Conservation (phyloP, 257 asterid genomes). For the Nicotiana tabacum region DNA sequence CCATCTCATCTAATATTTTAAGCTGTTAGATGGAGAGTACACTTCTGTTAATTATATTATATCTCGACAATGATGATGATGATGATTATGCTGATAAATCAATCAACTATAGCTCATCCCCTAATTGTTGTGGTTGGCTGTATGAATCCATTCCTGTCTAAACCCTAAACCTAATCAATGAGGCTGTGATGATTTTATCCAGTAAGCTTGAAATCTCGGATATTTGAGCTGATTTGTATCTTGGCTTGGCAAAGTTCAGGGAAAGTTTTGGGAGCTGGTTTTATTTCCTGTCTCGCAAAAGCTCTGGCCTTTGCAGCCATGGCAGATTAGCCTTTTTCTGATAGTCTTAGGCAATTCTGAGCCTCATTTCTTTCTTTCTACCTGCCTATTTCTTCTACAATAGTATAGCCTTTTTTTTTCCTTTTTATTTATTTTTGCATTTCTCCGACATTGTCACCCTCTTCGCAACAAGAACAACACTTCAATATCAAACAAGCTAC, state of each 20-base stretch:
- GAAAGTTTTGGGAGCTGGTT: neutral
- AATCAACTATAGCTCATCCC: neutral
- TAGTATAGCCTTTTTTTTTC: neutral
- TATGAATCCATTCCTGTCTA: neutral
- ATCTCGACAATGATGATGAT: neutral
- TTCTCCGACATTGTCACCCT: neutral
- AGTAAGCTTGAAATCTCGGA: neutral
- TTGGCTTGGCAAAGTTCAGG: neutral
- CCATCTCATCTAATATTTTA: neutral
- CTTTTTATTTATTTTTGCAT: neutral
- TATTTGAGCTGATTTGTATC: neutral
- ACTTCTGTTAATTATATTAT: neutral
- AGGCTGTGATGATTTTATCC: constrained; percentile 8
- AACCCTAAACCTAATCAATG: neutral
- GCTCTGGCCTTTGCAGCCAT: neutral
- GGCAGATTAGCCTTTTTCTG: neutral
- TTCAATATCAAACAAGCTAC: neutral
- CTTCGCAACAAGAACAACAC: neutral
- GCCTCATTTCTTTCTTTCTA: neutral
- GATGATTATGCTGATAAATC: neutral
- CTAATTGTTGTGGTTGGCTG: neutral
- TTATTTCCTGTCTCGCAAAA: neutral
- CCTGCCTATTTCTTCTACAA: neutral
- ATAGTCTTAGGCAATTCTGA: neutral
- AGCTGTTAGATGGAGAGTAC: neutral